phyloP scores from a whole-genome alignment of 2,329 filamentous ascomycete species.

The Fusarium mexicanum region DNA sequence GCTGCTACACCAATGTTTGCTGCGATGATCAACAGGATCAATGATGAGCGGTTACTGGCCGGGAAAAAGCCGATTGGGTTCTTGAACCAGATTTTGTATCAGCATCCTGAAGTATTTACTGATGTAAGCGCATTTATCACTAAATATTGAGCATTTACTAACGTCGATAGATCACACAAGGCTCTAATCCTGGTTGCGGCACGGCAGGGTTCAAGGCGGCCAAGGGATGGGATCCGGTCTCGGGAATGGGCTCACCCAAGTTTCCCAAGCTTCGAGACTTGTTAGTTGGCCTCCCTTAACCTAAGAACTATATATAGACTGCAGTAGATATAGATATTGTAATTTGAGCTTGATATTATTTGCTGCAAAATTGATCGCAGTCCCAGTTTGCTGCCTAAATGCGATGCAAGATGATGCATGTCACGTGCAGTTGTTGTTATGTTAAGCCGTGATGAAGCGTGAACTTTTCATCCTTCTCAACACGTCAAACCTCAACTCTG shows the following conservation, averaged over 20 bases:
- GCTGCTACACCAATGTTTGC: background rate
- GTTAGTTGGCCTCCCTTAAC: background rate
- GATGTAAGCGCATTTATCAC: background rate
- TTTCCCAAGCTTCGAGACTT: background rate
- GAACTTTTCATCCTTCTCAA: slow-evolving; percentile 1
- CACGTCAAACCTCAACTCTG: background rate
- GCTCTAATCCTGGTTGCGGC: background rate
- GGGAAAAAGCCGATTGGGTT: background rate
- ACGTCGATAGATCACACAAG: background rate
- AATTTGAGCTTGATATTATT: background rate
- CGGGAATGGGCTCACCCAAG: background rate
- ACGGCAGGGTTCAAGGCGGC: background rate
- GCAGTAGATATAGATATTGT: background rate
- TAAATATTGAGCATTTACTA: background rate
- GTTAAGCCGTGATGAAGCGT: background rate
- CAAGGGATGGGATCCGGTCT: slow-evolving; percentile 8
- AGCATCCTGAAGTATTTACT: background rate
- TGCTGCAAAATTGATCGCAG: background rate
- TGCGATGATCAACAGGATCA: background rate
- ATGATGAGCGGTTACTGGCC: background rate
- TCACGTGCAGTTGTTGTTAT: background rate
- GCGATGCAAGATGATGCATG: background rate
- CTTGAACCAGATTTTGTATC: background rate
- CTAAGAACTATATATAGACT: rapidly evolving
- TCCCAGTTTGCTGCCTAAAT: background rate